Conservation (phyloP, 805 yeast species). For the Barnettozyma botsteinii region DNA sequence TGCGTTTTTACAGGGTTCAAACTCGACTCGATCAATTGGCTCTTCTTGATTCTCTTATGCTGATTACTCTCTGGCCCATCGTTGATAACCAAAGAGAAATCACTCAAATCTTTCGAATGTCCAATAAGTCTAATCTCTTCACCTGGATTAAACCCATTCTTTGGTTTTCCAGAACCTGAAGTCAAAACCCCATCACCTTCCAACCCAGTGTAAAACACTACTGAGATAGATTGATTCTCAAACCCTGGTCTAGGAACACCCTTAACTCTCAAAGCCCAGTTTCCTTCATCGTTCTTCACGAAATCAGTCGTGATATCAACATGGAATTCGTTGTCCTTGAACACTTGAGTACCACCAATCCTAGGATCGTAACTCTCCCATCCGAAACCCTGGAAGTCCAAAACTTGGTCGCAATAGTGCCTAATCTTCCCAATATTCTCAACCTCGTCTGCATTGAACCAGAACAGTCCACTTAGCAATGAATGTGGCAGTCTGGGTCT, state of each 20-base stretch:
- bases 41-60: slow-evolving; percentile 32
- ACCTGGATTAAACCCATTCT: slow-evolving; percentile 26
- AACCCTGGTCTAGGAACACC: slow-evolving; percentile 55
- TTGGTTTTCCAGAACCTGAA: slow-evolving; percentile 31
- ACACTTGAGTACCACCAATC: slow-evolving; percentile 73
- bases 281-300: slow-evolving; percentile 64
- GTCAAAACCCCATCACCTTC: slow-evolving; percentile 52
- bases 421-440: slow-evolving; percentile 52
- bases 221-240: slow-evolving; percentile 47
- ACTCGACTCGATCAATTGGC: slow-evolving; percentile 32
- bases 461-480: slow-evolving; percentile 74
- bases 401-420: slow-evolving; percentile 70
- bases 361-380: slow-evolving; percentile 91
- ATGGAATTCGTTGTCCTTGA: slow-evolving; percentile 60
- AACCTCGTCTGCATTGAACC: slow-evolving; percentile 68
- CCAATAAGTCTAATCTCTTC: slow-evolving; percentile 44
- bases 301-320: slow-evolving; percentile 64
- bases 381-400: slow-evolving; percentile 66
- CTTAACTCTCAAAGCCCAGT: slow-evolving; percentile 75
- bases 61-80: slow-evolving; percentile 46
- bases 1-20: slow-evolving; percentile 57
- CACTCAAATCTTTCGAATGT: slow-evolving; percentile 56
- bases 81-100: slow-evolving; percentile 54
- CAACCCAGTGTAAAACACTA: slow-evolving; percentile 74
- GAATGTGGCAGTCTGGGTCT: slow-evolving; percentile 77